Evolutionary conservation across 345 rosid species (phyloP).

Genomic region (Eucalyptus erythrocorys): DNA sequence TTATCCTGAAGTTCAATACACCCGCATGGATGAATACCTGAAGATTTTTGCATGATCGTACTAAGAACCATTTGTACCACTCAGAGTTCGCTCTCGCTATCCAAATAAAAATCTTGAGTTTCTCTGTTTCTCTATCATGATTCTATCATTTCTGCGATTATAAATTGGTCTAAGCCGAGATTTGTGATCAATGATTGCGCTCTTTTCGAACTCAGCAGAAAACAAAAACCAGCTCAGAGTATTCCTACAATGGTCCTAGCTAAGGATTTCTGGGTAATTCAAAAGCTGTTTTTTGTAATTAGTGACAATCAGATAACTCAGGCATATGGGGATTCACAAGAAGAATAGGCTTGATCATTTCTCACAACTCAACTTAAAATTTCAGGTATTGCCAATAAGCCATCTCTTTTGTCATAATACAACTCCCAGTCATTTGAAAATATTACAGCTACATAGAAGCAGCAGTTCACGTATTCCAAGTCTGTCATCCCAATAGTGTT

Average conservation of each 20-base stretch:
- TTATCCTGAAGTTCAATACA: conserved; percentile 66
- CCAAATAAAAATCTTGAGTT: not conserved
- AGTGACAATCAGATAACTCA: not conserved
- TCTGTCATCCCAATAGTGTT: not conserved
- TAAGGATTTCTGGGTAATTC: not conserved
- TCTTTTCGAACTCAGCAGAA: not conserved
- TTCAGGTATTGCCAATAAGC: not conserved
- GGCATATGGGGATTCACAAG: not conserved
- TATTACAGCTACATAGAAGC: not conserved
- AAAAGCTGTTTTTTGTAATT: not conserved
- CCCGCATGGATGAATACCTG: conserved; percentile 57
- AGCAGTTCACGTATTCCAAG: not conserved
- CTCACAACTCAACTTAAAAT: not conserved
- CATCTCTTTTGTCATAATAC: not conserved
- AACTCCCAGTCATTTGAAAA: not conserved
- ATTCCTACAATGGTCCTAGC: not conserved
- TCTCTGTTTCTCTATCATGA: not conserved
- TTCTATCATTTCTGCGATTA: not conserved
- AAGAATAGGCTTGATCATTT: not conserved
- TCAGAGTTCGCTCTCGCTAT: not conserved
- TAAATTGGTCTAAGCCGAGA: not conserved
- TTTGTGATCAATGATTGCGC: not conserved
- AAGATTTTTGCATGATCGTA: conserved; percentile 9
- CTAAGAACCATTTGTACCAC: not conserved
- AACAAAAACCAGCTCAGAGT: not conserved